These are phyloP conservation scores for Suillus americanus DNA, from an alignment of 768 basidiomycete species.

Conservation along the genomic window DNA sequence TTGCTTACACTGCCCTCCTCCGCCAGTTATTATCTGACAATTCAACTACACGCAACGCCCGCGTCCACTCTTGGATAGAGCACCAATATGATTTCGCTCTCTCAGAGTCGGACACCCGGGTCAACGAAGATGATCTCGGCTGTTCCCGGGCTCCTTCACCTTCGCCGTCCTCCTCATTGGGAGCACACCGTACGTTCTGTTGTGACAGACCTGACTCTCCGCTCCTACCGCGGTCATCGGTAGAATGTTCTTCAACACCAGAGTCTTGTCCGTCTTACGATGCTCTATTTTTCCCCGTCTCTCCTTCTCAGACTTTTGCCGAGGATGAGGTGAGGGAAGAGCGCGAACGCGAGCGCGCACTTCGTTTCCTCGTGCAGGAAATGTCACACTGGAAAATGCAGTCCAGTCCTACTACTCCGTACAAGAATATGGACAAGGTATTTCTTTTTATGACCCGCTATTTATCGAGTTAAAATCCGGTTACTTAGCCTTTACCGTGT, in stretches of 20 bases:
- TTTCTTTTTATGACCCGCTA: neutral
- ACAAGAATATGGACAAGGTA: slow-evolving; percentile 12
- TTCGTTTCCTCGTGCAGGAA: slow-evolving; percentile 37
- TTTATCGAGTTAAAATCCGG: neutral
- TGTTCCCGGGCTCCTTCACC: slow-evolving; percentile 20
- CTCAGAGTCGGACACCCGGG: slow-evolving; percentile 20
- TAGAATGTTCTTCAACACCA: slow-evolving; percentile 20
- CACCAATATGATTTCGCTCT: slow-evolving; percentile 37
- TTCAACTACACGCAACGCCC: slow-evolving; percentile 23
- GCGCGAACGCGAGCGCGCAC: slow-evolving; percentile 33
- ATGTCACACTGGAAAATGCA: slow-evolving; percentile 30
- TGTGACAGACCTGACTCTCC: slow-evolving; percentile 31
- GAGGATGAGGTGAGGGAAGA: slow-evolving; percentile 22
- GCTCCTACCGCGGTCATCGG: slow-evolving; percentile 26
- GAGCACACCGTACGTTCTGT: slow-evolving; percentile 23
- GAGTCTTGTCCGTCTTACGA: slow-evolving; percentile 30
- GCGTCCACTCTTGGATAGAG: slow-evolving; percentile 35
- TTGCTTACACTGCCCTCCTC: slow-evolving; percentile 28
- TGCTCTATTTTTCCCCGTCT: slow-evolving; percentile 32
- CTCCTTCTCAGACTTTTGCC: slow-evolving; percentile 7
- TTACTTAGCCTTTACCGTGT: slow-evolving; percentile 9
- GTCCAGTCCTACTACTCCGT: slow-evolving; percentile 9
- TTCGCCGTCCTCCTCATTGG: slow-evolving; percentile 32
- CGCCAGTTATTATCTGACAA: slow-evolving; percentile 27
- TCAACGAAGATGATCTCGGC: neutral